phyloP scores from a whole-genome alignment of 345 rosid genomes.

The Odontarrhena argentea region DNA sequence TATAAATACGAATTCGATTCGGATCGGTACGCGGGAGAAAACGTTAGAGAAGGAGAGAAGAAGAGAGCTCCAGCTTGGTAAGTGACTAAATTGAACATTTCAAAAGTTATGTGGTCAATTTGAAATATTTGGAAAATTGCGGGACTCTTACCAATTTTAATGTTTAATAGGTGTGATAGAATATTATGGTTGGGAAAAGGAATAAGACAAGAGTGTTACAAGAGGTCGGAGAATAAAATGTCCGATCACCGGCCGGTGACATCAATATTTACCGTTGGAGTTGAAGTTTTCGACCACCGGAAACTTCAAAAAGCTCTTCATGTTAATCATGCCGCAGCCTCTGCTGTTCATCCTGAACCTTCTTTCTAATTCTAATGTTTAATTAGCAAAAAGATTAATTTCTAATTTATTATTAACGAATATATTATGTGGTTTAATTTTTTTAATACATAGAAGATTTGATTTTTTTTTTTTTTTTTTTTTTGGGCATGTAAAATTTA shows the following conservation, averaged over 20 bases:
- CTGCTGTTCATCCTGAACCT: slow-evolving; percentile 75
- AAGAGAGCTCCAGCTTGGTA: slow-evolving; percentile 99
- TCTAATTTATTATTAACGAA: not conserved
- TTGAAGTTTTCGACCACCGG: slow-evolving; percentile 80
- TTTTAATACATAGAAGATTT: slow-evolving; percentile 21
- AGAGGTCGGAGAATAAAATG: slow-evolving; percentile 57
- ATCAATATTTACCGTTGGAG: slow-evolving; percentile 66
- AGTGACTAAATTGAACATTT: slow-evolving; percentile 14
- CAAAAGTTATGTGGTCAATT: slow-evolving; percentile 12
- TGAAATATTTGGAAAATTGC: not conserved
- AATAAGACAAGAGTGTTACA: slow-evolving; percentile 76
- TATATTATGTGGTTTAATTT: slow-evolving; percentile 13
- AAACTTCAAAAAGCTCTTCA: slow-evolving; percentile 80
- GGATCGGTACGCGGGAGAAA: slow-evolving; percentile 83
- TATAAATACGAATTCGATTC: slow-evolving; percentile 91
- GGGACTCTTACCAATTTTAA: not conserved
- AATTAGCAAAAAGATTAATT: not conserved
- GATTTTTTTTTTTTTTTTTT: slow-evolving; percentile 1
- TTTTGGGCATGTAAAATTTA: slow-evolving; percentile 23
- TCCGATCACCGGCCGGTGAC: slow-evolving; percentile 99
- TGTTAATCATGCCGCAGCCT: slow-evolving; percentile 68
- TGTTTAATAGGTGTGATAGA: slow-evolving; percentile 80
- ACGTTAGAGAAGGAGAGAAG: slow-evolving; percentile 80
- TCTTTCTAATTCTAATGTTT: slow-evolving; percentile 46
- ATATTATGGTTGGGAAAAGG: slow-evolving; percentile 89